A percentile compares a stretch with the other conserved stretches of the same genome.
These are phyloP conservation scores for Xylaria acuta DNA, from an alignment of 495 filamentous ascomycete genomes.

Conservation along the genomic window DNA sequence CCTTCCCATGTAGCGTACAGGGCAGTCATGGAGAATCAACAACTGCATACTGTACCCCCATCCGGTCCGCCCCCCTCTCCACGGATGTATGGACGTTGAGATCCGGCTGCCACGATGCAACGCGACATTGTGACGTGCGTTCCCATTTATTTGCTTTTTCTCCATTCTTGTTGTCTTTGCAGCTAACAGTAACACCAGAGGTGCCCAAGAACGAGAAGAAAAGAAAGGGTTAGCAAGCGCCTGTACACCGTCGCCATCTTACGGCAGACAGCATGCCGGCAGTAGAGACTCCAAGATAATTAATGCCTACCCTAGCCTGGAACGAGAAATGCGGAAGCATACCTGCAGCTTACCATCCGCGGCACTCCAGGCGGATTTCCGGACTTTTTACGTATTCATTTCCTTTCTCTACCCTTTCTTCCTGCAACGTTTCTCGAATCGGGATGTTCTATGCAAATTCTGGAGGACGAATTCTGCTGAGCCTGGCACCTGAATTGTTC, in stretches of 20 bases:
- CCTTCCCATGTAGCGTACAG: background rate
- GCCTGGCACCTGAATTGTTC: background rate
- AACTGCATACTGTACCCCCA: constrained; percentile 12
- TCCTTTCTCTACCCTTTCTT: background rate
- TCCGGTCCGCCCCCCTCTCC: constrained; percentile 9
- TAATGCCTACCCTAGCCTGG: background rate
- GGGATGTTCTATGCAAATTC: background rate
- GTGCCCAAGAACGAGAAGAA: background rate
- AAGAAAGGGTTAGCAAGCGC: background rate
- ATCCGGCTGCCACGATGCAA: constrained; percentile 19
- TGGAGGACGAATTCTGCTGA: background rate
- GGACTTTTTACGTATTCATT: background rate
- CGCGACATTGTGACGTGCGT: constrained; percentile 3
- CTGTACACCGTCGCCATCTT: background rate
- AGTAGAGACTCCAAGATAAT: background rate
- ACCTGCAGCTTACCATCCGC: constrained; percentile 20
- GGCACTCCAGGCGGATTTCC: constrained; percentile 9
- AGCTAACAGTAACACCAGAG: background rate
- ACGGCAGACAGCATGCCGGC: constrained; percentile 2
- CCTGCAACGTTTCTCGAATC: background rate
- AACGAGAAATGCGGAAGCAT: background rate
- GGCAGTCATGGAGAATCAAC: background rate
- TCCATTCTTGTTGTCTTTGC: background rate
- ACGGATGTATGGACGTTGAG: constrained; percentile 24
- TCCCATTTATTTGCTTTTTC: background rate